Percentiles rank a stretch among this genome's conserved stretches.
Evolutionary conservation across 352 stramenopile species (phyloP).

Genomic region (Pythium angustatum): DNA sequence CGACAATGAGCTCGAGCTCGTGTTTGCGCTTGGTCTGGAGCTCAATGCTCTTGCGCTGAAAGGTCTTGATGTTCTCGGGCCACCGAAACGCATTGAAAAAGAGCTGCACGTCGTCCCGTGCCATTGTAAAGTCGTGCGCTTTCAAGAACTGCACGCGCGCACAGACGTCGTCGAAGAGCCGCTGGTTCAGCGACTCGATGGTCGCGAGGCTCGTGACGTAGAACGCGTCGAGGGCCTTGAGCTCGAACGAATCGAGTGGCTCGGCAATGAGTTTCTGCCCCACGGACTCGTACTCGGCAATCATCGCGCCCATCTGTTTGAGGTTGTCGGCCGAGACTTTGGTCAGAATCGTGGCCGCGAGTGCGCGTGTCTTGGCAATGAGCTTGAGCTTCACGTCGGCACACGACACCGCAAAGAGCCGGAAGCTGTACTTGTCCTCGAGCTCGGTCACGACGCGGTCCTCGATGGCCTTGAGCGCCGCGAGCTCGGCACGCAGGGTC

Average conservation of each 20-base stretch:
- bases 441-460: slow-evolving; percentile 46
- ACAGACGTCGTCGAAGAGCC: slow-evolving; percentile 79
- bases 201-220: slow-evolving; percentile 72
- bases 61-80: slow-evolving; percentile 90
- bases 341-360: slow-evolving; percentile 68
- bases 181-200: slow-evolving; percentile 69
- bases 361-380: slow-evolving; percentile 65
- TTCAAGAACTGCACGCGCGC: slow-evolving; percentile 87
- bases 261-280: slow-evolving; percentile 86
- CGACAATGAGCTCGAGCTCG: slow-evolving; percentile 88
- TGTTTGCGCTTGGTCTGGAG: slow-evolving; percentile 88
- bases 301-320: slow-evolving; percentile 85
- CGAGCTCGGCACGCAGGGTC: slow-evolving; percentile 53
- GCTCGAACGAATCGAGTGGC: slow-evolving; percentile 87
- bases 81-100: slow-evolving; percentile 91
- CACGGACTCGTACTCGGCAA: slow-evolving; percentile 87
- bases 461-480: slow-evolving; percentile 51
- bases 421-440: slow-evolving; percentile 88
- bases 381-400: slow-evolving; percentile 88
- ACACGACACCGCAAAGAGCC: slow-evolving; percentile 89
- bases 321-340: slow-evolving; percentile 87
- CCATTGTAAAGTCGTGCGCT: slow-evolving; percentile 84
- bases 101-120: slow-evolving; percentile 88
- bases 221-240: slow-evolving; percentile 88
- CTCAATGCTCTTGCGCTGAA: slow-evolving; percentile 91